Conservation (phyloP, 768 basidiomycete genomes). For the Boletus bicolor region DNA sequence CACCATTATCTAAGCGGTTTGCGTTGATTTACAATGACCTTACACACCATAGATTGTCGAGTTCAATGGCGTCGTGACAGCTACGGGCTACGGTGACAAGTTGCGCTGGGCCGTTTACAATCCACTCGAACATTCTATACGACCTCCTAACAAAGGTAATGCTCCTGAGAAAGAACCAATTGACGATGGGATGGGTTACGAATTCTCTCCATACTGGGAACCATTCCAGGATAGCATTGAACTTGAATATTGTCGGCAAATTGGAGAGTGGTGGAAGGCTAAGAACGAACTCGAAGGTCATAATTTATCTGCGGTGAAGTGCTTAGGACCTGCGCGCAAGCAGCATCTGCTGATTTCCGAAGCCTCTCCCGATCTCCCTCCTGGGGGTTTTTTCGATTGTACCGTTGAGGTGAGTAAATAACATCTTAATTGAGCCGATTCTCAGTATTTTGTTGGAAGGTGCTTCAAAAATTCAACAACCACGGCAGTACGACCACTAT, state of each 20-base stretch:
- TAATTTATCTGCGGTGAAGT: constrained; percentile 15
- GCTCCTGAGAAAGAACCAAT: constrained; percentile 35
- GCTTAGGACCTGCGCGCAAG: constrained; percentile 17
- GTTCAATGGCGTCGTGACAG: constrained; percentile 32
- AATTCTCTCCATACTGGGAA: constrained; percentile 44
- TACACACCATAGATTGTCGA: constrained; percentile 29
- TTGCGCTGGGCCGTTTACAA: constrained; percentile 58
- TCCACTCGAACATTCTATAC: constrained; percentile 34
- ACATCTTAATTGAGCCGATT: neutral
- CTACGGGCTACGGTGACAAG: constrained; percentile 44
- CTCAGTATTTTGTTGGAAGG: constrained; percentile 32
- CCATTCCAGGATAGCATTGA: constrained; percentile 36
- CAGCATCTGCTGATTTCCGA: constrained; percentile 52
- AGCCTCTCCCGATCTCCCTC: constrained; percentile 41
- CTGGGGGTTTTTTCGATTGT: constrained; percentile 57
- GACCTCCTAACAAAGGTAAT: constrained; percentile 36
- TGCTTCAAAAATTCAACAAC: constrained; percentile 44
- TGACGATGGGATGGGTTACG: constrained; percentile 36
- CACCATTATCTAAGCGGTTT: neutral
- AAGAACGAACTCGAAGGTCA: constrained; percentile 20
- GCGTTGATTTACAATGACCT: neutral
- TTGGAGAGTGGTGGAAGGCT: constrained; percentile 53
- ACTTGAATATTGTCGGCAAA: constrained; percentile 40
- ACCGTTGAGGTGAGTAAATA: constrained; percentile 52
- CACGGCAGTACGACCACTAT: constrained; percentile 41